Conservation (phyloP, 129 eudicot species). For the Logfia minima region DNA sequence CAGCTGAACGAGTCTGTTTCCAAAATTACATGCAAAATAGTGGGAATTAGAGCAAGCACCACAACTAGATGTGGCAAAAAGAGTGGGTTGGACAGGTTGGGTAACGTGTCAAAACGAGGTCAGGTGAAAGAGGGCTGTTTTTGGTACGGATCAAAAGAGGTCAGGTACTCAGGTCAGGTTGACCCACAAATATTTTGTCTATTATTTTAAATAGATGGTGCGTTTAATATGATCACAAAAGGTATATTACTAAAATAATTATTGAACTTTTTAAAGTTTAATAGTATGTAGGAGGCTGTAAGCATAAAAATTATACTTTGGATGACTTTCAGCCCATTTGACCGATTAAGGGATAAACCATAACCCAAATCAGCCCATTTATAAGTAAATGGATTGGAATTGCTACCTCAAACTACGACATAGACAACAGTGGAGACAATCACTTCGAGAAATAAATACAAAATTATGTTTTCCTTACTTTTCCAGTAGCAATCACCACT, state of each 20-base stretch:
- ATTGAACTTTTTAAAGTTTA: too few species aligned
- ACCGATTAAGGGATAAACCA: conserved; percentile 1
- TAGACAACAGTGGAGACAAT: conserved; percentile 3
- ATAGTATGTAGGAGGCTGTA: not conserved
- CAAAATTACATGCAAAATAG: conserved; percentile 12
- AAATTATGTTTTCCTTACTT: conserved; percentile 50
- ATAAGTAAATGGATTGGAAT: not conserved
- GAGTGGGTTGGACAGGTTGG: not conserved
- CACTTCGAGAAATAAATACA: not conserved
- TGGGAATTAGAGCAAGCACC: conserved; percentile 15
- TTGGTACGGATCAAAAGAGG: not conserved
- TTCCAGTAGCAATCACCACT: conserved; percentile 93
- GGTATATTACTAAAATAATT: not conserved
- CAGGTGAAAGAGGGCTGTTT: not conserved
- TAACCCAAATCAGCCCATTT: not conserved
- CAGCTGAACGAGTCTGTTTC: conserved; percentile 84
- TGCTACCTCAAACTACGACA: not conserved
- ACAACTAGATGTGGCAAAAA: not conserved
- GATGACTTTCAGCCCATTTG: not conserved
- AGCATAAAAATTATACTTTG: not conserved
- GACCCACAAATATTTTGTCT: not conserved
- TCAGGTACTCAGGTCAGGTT: not conserved
- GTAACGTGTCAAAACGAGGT: conserved; percentile 1
- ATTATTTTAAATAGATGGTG: not conserved
- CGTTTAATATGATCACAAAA: not conserved